Evolutionary conservation across 2,329 filamentous ascomycete genomes (phyloP), one percentile per base, ranked within the genome.

Genomic region (Botrytis deweyae): DNA sequence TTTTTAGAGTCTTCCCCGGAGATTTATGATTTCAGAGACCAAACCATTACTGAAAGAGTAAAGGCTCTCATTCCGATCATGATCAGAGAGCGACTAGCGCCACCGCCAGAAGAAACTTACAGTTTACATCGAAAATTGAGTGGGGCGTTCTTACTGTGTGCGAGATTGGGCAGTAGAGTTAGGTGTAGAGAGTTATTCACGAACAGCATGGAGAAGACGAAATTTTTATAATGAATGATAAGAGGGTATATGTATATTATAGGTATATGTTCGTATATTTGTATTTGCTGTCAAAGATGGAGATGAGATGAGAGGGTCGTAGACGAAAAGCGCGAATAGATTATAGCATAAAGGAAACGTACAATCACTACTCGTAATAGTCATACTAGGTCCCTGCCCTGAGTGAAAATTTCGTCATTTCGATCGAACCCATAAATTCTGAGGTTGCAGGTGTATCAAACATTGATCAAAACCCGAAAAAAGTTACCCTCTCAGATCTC

Each of bases 41-140:
- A 99, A 85, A 99, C 95, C 1, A 98, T 99, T 78, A 99, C 96
- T 1, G 95, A 98, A 80, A 88, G 97, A 63, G 95, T 99, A 73
- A 91, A 95, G 79, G 88, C 86, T 5, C 87, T 97, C 71, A 98
- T 99, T 77, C 96, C 96, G 25, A 85, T 97, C 71, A 99, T 99
- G 96, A 87, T 99, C 65, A 89, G 89, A 73, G 96, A 99, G 85
- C 86, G 96, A 52, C 84, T 99, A 33, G 90, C 93, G 25, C 95
- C 96, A 38, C 96, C 97, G 38, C 96, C 96, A 0, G 97, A 99
- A 84, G 96, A 99, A 86, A 99, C 96, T 70, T 99, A 99, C 81
- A 95, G 92, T 81, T 84, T 99, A 79, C 96, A 99, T 83, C 89
- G 96, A 75, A 99, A 99, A 85, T 84, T 99, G 72, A 97, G 94